Conservation (phyloP, 1,139 yeast species). For the Nadsonia commutata region DNA sequence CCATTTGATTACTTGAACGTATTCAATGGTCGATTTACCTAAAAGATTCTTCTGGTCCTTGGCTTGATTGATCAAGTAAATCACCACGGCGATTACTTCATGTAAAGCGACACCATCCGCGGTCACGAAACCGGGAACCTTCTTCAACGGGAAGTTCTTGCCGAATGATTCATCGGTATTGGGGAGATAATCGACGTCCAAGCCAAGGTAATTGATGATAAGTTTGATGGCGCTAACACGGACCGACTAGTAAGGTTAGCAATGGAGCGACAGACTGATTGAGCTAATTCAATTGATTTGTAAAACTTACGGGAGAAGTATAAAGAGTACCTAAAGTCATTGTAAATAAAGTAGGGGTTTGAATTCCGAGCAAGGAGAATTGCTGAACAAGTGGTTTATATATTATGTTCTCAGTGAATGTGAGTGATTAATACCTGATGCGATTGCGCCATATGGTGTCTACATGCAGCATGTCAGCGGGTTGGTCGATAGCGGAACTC, state of each 20-base stretch:
- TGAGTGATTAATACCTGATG: no score
- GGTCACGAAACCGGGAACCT: conserved; percentile 66
- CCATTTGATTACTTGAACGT: conserved; percentile 67
- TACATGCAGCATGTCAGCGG: no score
- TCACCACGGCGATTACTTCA: conserved; percentile 62
- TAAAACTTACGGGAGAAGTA: not conserved
- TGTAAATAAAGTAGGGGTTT: not conserved
- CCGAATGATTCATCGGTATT: conserved; percentile 31
- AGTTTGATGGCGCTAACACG: conserved; percentile 37
- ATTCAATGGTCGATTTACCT: conserved; percentile 29
- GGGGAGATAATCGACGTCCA: conserved; percentile 44
- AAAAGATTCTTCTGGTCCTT: conserved; percentile 2
- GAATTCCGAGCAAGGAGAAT: no score
- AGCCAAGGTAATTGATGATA: conserved; percentile 52
- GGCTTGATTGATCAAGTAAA: conserved; percentile 19
- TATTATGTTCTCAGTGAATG: no score
- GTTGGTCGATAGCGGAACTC: no score
- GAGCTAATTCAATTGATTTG: no score
- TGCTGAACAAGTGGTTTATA: no score
- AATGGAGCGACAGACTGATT: no score
- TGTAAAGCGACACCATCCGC: conserved; percentile 65
- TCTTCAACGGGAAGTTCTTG: conserved; percentile 52
- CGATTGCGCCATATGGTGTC: no score
- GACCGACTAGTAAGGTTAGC: not conserved
- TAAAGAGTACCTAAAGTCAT: not conserved